Conservation (phyloP, 2,329 filamentous ascomycete species). For the Cladophialophora immunda region DNA sequence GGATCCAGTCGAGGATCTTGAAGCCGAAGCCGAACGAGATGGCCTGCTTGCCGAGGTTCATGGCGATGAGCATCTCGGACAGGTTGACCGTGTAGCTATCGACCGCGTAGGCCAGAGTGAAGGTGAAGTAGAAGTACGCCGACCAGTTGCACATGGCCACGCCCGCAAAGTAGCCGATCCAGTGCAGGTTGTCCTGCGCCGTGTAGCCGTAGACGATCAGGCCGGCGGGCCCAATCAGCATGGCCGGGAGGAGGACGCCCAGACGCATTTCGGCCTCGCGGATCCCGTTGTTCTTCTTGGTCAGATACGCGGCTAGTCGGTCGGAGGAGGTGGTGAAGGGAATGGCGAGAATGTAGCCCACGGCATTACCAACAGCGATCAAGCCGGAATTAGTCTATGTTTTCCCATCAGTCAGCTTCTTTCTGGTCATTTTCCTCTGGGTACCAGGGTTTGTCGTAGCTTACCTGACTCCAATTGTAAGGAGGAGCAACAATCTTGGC, state of each 20-base stretch:
- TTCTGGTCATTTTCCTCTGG: background rate
- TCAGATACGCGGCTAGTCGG: conserved; percentile 49
- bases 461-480: conserved; percentile 51
- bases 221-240: conserved; percentile 45
- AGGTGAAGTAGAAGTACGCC: conserved; percentile 65
- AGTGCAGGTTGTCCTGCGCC: conserved; percentile 45
- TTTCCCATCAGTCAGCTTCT: conserved; percentile 5
- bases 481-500: conserved; percentile 52
- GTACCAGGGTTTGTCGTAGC: background rate
- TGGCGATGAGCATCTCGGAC: conserved; percentile 70
- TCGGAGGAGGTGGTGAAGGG: conserved; percentile 56
- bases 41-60: conserved; percentile 66
- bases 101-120: conserved; percentile 68
- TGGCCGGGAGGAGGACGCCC: conserved; percentile 45
- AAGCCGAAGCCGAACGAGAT: conserved; percentile 64
- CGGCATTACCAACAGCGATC: conserved; percentile 51
- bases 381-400: conserved; percentile 54
- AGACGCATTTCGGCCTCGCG: conserved; percentile 54
- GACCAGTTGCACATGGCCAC: conserved; percentile 60
- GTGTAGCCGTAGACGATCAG: conserved; percentile 47
- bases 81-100: conserved; percentile 67
- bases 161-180: conserved; percentile 58
- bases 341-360: conserved; percentile 52
- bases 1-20: conserved; percentile 62
- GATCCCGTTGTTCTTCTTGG: conserved; percentile 49